Evolutionary conservation across 1,284 basidiomycete genomes (phyloP).

Genomic region (Sanghuangporus sanghuang): DNA sequence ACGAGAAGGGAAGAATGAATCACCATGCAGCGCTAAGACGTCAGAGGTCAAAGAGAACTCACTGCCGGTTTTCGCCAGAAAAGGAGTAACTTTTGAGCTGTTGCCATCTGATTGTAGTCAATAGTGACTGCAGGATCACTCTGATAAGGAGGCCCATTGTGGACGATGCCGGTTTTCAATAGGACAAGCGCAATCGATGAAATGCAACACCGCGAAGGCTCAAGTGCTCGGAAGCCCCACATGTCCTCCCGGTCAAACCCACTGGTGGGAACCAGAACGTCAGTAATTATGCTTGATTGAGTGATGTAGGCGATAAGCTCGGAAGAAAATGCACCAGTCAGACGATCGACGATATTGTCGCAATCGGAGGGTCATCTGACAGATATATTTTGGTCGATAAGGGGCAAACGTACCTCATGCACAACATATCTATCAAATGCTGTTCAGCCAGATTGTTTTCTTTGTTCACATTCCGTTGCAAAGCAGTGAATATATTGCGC

Average conservation of each 20-base stretch:
- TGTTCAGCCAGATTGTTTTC: constrained; percentile 99
- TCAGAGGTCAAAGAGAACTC: constrained; percentile 29
- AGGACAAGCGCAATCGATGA: constrained; percentile 96
- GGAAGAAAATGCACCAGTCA: neutral
- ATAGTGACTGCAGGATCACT: constrained; percentile 70
- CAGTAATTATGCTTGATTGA: neutral
- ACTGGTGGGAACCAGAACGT: constrained; percentile 37
- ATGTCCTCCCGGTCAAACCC: constrained; percentile 95
- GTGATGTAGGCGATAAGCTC: neutral
- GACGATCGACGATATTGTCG: neutral
- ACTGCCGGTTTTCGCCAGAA: constrained; percentile 99
- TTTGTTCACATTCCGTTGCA: constrained; percentile 98
- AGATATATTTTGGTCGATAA: constrained; percentile 5
- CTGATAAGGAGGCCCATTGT: constrained; percentile 44
- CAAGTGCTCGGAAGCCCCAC: constrained; percentile 96
- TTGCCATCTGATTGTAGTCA: constrained; percentile 91
- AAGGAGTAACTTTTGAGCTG: constrained; percentile 93
- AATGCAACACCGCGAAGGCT: constrained; percentile 95
- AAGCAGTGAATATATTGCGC: constrained; percentile 92
- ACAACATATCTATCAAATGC: constrained; percentile 99
- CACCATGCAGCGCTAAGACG: neutral
- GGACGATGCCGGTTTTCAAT: constrained; percentile 94
- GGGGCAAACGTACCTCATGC: constrained; percentile 78
- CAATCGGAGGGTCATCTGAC: constrained; percentile 10
- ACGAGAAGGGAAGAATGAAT: constrained; percentile 13